These are phyloP conservation scores for Ophiostoma ulmi DNA, from an alignment of 2,329 filamentous ascomycete genomes.

Conservation along the genomic window DNA sequence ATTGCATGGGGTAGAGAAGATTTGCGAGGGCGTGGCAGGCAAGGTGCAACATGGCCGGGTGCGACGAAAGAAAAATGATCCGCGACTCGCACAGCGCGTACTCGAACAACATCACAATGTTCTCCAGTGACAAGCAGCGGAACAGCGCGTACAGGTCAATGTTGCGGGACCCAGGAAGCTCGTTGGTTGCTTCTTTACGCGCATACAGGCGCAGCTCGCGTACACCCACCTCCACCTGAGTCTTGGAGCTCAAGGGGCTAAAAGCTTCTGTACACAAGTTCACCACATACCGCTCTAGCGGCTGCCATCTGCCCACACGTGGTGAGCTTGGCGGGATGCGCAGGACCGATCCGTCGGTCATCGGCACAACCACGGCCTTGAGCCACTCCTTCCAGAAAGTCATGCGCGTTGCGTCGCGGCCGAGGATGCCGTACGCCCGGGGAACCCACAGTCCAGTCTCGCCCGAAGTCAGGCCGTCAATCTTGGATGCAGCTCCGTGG, in stretches of 20 bases:
- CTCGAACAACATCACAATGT: constrained; percentile 88
- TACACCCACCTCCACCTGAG: constrained; percentile 86
- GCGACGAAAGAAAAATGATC: constrained; percentile 92
- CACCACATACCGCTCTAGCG: constrained; percentile 91
- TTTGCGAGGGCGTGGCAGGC: constrained; percentile 82
- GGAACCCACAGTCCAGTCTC: constrained; percentile 96
- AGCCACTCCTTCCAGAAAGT: constrained; percentile 99
- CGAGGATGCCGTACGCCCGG: constrained; percentile 85
- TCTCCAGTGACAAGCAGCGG: constrained; percentile 80
- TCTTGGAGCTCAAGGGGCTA: constrained; percentile 86
- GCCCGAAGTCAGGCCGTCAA: constrained; percentile 90
- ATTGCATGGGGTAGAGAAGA: constrained; percentile 83
- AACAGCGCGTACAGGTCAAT: constrained; percentile 92
- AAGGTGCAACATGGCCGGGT: constrained; percentile 92
- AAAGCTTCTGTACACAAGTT: constrained; percentile 95
- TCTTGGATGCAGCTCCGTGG: constrained; percentile 92
- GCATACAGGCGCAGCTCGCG: constrained; percentile 88
- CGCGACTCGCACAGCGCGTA: constrained; percentile 88
- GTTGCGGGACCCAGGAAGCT: constrained; percentile 84
- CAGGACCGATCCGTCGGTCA: constrained; percentile 80
- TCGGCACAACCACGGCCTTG: constrained; percentile 85
- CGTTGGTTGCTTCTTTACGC: constrained; percentile 72
- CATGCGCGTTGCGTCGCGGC: constrained; percentile 74
- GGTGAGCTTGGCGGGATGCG: constrained; percentile 85
- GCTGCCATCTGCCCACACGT: constrained; percentile 89